Percentiles rank a stretch among this genome's conserved stretches.
Evolutionary conservation across 805 yeast genomes (phyloP).

Genomic region (Ascoidea tarda): DNA sequence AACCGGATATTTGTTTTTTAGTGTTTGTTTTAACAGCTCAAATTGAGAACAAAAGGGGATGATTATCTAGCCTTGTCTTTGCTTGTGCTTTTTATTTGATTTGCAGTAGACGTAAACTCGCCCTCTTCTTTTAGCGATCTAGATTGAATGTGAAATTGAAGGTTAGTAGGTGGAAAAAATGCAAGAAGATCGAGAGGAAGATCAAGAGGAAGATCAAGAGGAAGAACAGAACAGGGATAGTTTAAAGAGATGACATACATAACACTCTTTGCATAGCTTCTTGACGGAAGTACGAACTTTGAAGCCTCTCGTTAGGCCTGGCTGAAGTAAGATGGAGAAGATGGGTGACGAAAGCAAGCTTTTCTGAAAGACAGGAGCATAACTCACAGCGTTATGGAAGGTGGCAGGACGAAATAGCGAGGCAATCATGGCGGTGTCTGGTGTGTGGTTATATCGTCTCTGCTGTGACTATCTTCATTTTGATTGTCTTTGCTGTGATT

Average conservation of each 20-base stretch:
- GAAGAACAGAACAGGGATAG: neutral
- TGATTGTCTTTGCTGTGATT: too few species aligned
- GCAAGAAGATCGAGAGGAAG: too few species aligned
- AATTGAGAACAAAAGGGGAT: neutral
- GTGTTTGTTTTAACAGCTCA: too few species aligned
- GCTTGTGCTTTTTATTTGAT: constrained; percentile 86
- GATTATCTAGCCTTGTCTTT: constrained; percentile 56
- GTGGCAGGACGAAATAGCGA: too few species aligned
- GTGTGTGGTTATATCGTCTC: too few species aligned
- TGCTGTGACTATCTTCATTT: too few species aligned
- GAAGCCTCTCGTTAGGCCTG: constrained; percentile 44
- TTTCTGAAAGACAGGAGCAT: too few species aligned
- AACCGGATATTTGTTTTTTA: too few species aligned
- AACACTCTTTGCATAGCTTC: constrained; percentile 86
- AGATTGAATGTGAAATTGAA: constrained; percentile 6
- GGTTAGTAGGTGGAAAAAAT: neutral
- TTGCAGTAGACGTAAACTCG: constrained; percentile 89
- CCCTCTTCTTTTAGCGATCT: constrained; percentile 89
- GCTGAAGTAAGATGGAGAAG: neutral
- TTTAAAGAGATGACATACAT: constrained; percentile 20
- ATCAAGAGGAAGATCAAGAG: neutral
- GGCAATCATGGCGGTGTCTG: too few species aligned
- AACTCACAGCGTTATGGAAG: too few species aligned
- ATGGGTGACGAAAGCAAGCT: neutral
- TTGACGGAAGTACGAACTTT: constrained; percentile 88